These are phyloP conservation scores for Monosporozyma yasuniensis DNA, from an alignment of 805 yeast genomes.

Conservation along the genomic window DNA sequence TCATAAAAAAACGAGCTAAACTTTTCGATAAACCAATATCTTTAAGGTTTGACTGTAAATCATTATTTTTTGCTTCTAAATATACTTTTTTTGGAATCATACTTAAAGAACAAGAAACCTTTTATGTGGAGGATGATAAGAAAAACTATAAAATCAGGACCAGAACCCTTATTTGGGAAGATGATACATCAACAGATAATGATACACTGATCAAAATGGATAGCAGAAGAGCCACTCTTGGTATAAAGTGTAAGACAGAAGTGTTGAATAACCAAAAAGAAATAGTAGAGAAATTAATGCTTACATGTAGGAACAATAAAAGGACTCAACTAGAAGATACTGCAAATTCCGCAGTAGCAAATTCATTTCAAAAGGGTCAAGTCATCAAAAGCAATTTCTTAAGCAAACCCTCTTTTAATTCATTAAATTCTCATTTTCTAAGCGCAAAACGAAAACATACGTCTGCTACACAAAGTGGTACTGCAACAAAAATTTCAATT, in stretches of 20 bases:
- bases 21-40: constrained; percentile 13
- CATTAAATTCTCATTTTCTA: background rate
- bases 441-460: background rate
- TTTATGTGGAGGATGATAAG: background rate
- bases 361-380: background rate
- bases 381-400: background rate
- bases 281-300: background rate
- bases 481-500: background rate
- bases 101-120: constrained; percentile 7
- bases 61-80: constrained; percentile 11
- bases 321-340: too few relatives aligned
- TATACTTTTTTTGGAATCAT: constrained; percentile 13
- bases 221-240: background rate
- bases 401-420: background rate
- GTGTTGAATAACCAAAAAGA: background rate
- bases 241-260: background rate
- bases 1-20: constrained; percentile 9
- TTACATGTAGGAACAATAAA: background rate
- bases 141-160: background rate
- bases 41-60: constrained; percentile 14
- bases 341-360: background rate
- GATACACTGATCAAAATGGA: background rate
- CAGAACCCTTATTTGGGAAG: background rate
- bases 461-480: background rate
- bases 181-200: background rate